phyloP scores from a whole-genome alignment of 805 yeast genomes.

The Candida parachauliodes region DNA sequence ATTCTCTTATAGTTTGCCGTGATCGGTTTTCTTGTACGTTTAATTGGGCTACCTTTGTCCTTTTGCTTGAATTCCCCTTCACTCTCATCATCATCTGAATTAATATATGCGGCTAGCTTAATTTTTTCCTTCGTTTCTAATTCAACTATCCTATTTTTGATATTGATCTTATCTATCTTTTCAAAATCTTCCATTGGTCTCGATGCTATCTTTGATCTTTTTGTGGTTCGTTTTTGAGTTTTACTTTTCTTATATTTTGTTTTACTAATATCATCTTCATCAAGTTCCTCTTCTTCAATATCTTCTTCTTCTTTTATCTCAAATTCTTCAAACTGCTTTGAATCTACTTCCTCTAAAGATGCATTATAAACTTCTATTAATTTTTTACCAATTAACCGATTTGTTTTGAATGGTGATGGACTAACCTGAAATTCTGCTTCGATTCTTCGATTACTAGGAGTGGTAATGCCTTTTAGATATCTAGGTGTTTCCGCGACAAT shows the following conservation, averaged over 20 bases:
- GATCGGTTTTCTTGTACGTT: slow-evolving; percentile 26
- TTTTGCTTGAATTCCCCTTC: slow-evolving; percentile 8
- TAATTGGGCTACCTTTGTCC: slow-evolving; percentile 8
- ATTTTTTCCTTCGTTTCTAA: slow-evolving; percentile 26
- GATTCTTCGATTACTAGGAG: slow-evolving; percentile 4
- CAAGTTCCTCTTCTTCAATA: slow-evolving; percentile 11
- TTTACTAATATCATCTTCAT: slow-evolving; percentile 9
- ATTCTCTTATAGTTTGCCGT: slow-evolving; percentile 51
- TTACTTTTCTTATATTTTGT: slow-evolving; percentile 23
- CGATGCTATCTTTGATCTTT: slow-evolving; percentile 42
- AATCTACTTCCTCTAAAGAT: slow-evolving; percentile 15
- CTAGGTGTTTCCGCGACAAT: slow-evolving; percentile 9
- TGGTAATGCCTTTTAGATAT: slow-evolving; percentile 3
- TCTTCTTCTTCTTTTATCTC: slow-evolving; percentile 11
- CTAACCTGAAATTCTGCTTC: slow-evolving; percentile 32
- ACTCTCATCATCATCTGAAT: slow-evolving; percentile 14
- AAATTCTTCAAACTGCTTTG: slow-evolving; percentile 8
- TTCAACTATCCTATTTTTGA: slow-evolving; percentile 39
- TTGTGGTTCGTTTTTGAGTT: slow-evolving; percentile 51
- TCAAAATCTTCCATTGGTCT: slow-evolving; percentile 35
- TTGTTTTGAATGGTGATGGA: slow-evolving; percentile 44
- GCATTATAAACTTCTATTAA: slow-evolving; percentile 49
- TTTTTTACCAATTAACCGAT: slow-evolving; percentile 24
- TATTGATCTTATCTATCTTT: slow-evolving; percentile 31
- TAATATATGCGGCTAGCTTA: slow-evolving; percentile 20